A percentile compares a stretch with the other conserved stretches of the same genome.
Evolutionary conservation across 2,329 filamentous ascomycete genomes (phyloP).

Genomic region (Septoria petroselini): DNA sequence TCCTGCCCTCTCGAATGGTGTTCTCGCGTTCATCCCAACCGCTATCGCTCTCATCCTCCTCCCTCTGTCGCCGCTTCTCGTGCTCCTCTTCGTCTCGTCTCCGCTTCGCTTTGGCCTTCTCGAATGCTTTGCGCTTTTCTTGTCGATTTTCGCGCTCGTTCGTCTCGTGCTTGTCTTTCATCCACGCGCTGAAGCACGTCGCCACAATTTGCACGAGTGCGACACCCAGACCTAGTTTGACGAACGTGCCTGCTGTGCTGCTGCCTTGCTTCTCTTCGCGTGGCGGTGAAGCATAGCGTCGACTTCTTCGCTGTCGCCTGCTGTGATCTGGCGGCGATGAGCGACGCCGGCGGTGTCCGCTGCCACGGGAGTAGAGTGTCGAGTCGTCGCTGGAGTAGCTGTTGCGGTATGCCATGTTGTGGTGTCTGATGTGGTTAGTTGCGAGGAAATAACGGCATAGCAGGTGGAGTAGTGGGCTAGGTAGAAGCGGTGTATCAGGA

Average conservation of each 20-base stretch:
- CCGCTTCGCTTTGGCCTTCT: slow-evolving; percentile 20
- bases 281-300: slow-evolving; percentile 14
- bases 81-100: slow-evolving; percentile 14
- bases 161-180: slow-evolving; percentile 15
- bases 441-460: not conserved
- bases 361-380: slow-evolving; percentile 9
- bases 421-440: slow-evolving; percentile 3
- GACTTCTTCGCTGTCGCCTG: slow-evolving; percentile 1
- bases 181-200: slow-evolving; percentile 12
- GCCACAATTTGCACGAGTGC: slow-evolving; percentile 15
- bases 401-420: slow-evolving; percentile 14
- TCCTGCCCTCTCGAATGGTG: slow-evolving; percentile 15
- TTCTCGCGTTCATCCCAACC: slow-evolving; percentile 14
- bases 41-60: slow-evolving; percentile 22
- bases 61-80: slow-evolving; percentile 28
- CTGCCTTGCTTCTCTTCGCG: slow-evolving; percentile 11
- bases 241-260: slow-evolving; percentile 14
- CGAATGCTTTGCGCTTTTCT: slow-evolving; percentile 18
- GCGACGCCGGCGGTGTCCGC: slow-evolving; percentile 11
- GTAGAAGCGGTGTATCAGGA: not conserved
- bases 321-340: slow-evolving; percentile 8
- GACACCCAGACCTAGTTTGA: slow-evolving; percentile 16
- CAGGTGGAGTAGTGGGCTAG: not conserved
- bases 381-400: slow-evolving; percentile 18
- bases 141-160: slow-evolving; percentile 11